Evolutionary conservation across 768 basidiomycete species (phyloP).

Genomic region (Terana coerulea): DNA sequence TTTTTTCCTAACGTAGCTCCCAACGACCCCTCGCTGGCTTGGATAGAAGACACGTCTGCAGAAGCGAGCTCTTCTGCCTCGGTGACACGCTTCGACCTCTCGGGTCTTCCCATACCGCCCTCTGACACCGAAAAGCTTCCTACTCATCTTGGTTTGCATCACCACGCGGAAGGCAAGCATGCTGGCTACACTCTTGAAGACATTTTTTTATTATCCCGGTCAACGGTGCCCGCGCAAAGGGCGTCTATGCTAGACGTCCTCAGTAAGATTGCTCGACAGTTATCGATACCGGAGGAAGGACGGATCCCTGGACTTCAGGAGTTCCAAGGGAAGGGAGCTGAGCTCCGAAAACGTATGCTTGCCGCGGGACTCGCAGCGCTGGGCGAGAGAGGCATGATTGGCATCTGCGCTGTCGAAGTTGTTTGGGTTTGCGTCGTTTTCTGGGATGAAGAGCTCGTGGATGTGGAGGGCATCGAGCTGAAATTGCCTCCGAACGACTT

Average conservation of each 20-base stretch:
- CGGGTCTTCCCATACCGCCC: slow-evolving; percentile 62
- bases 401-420: slow-evolving; percentile 64
- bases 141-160: slow-evolving; percentile 85
- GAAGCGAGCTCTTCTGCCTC: slow-evolving; percentile 20
- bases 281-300: slow-evolving; percentile 16
- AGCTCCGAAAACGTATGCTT: slow-evolving; percentile 58
- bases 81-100: slow-evolving; percentile 60
- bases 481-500: slow-evolving; percentile 21
- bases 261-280: slow-evolving; percentile 46
- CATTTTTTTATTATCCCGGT: slow-evolving; percentile 72
- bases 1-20: slow-evolving; percentile 75
- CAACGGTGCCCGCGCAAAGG: slow-evolving; percentile 80
- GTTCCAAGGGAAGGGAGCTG: slow-evolving; percentile 32
- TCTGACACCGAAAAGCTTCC: slow-evolving; percentile 57
- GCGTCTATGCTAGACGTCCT: slow-evolving; percentile 78
- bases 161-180: slow-evolving; percentile 74
- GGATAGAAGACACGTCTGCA: slow-evolving; percentile 52
- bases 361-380: slow-evolving; percentile 66
- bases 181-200: slow-evolving; percentile 92
- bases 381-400: slow-evolving; percentile 60
- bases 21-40: slow-evolving; percentile 72
- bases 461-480: slow-evolving; percentile 46
- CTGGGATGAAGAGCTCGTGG: slow-evolving; percentile 44
- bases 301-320: slow-evolving; percentile 29
- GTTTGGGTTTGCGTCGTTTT: slow-evolving; percentile 70